Evolutionary conservation across 768 basidiomycete genomes (phyloP), one percentile per base, ranked within the genome.

Genomic region (Suillus clintonianus): DNA sequence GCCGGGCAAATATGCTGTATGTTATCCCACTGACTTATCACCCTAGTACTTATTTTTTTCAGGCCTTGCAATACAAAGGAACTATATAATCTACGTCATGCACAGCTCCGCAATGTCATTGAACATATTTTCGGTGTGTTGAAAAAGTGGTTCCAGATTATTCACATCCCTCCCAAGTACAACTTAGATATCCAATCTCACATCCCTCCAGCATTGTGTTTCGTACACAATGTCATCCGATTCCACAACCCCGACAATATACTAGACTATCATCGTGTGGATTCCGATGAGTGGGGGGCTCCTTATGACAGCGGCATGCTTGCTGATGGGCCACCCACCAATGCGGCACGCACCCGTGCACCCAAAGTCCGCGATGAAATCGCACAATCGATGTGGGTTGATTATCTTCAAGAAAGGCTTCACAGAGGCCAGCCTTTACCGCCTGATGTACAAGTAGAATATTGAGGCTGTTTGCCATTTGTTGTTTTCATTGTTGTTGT

Each of bases 151-250:
- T 73, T 69, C 50, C 30, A n/a, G 5, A 65, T 70, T 37, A 59
- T 72, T 8, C 24, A 5, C 36, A 34, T 59, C 30, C 63, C 8
- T 5, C 63, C 62, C 3, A 42, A 70, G 27, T 70, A 67, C 37
- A 27, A 54, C 58, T 64, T 68, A 55, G 54, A 60, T 2, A 58
- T 68, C 11, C 74, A 76, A 69, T 76, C 61, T 63, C 70, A 5
- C n/a, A n/a, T n/a, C n/a, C n/a, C n/a, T n/a, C 59, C 68, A 32
- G 72, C 65, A 4, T 54, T 72, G 1, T 65, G 62, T 37, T 68
- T 65, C 10, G 3, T 71, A 1, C 72, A 72, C 62, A 74, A 75
- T 61, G 73, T 73, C 61, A 68, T 72, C 45, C 24, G 56, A 5
- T 60, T 51, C 17, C 59, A 66, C 50, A 60, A 69, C 60, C 53